Conservation (phyloP, 306 rosid species). For the Cicer bijugum region DNA sequence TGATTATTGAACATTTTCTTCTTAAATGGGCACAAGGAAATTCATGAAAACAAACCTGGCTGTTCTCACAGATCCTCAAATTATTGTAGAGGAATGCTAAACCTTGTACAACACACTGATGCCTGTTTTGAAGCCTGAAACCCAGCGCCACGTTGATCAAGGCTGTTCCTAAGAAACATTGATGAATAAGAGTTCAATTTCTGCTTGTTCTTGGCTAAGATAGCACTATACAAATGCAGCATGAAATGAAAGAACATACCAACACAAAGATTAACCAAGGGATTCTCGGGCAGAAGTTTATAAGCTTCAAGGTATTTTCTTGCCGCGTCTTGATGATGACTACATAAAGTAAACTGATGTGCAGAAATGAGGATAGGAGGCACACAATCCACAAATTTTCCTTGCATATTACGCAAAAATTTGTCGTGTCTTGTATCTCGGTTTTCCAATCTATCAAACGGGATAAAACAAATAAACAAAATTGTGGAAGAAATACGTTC, state of each 20-base stretch:
- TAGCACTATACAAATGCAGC: conserved; percentile 16
- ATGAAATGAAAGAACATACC: conserved; percentile 56
- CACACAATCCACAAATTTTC: conserved; percentile 69
- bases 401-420: conserved; percentile 66
- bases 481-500: conserved; percentile 9
- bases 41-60: conserved; percentile 68
- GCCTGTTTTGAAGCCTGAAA: conserved; percentile 89
- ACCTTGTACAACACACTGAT: conserved; percentile 86
- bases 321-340: conserved; percentile 92
- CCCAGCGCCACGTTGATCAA: conserved; percentile 83
- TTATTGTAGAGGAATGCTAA: conserved; percentile 84
- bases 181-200: conserved; percentile 16
- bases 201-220: conserved; percentile 26
- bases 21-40: conserved; percentile 13
- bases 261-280: conserved; percentile 84
- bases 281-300: conserved; percentile 70
- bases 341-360: conserved; percentile 69
- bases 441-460: conserved; percentile 66
- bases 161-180: conserved; percentile 65
- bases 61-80: conserved; percentile 65
- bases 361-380: conserved; percentile 80
- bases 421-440: conserved; percentile 77
- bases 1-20: conserved; percentile 29
- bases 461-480: conserved; percentile 34
- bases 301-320: conserved; percentile 92